phyloP scores from a whole-genome alignment of 768 basidiomycete species.

The Tephrocybe rancida region DNA sequence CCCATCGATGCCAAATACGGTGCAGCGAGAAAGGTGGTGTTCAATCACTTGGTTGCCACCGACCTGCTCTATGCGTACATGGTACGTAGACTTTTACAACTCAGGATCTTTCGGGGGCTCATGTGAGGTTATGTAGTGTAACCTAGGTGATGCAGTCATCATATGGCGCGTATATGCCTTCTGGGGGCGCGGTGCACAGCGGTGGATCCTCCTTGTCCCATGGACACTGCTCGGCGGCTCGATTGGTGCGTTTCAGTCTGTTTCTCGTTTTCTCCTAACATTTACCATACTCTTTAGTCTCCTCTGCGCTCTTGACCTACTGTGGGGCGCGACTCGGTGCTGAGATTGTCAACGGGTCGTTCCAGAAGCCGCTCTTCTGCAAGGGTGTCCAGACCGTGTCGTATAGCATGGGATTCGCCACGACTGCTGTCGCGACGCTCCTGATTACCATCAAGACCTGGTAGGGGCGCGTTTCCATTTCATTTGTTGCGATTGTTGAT shows the following conservation, averaged over 20 bases:
- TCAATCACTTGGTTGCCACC: conserved; percentile 2
- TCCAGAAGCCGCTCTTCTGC: conserved; percentile 9
- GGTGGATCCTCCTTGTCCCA: conserved; percentile 7
- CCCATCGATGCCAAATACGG: conserved; percentile 4
- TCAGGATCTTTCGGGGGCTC: neutral
- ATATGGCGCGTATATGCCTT: conserved; percentile 11
- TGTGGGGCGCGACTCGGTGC: conserved; percentile 7
- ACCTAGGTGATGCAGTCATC: conserved; percentile 7
- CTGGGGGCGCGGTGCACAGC: neutral
- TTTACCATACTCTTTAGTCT: neutral
- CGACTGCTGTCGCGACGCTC: conserved; percentile 2
- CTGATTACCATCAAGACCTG: conserved; percentile 3
- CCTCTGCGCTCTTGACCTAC: conserved; percentile 5
- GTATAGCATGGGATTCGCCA: conserved; percentile 2
- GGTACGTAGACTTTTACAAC: neutral
- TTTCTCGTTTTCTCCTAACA: neutral
- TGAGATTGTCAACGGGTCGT: conserved; percentile 8
- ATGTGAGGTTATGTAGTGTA: neutral
- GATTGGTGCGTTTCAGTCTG: neutral
- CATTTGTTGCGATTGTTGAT: neutral
- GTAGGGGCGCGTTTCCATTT: neutral
- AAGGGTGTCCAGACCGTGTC: conserved; percentile 7
- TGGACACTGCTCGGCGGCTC: conserved; percentile 4
- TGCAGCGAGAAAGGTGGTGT: neutral
- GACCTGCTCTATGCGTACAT: conserved; percentile 12